A percentile compares a stretch with the other conserved stretches of the same genome.
Conservation (phyloP, 768 basidiomycete genomes). For the Hericium coralloides region DNA sequence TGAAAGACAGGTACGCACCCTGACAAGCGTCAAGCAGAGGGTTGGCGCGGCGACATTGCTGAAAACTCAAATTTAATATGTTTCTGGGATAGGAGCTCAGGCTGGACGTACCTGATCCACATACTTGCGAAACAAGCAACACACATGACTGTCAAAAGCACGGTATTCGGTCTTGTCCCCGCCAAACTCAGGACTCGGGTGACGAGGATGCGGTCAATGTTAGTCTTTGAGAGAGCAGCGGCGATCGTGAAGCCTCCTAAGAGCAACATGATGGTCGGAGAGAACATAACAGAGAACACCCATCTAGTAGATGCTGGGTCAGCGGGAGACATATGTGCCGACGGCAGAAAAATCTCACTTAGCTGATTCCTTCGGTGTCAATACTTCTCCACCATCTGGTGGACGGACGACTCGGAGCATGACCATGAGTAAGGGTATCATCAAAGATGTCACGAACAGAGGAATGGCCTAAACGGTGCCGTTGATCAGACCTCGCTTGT, state of each 20-base stretch:
- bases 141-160: slow-evolving; percentile 89
- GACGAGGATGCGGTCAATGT: slow-evolving; percentile 87
- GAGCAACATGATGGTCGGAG: slow-evolving; percentile 96
- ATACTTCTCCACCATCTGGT: slow-evolving; percentile 37
- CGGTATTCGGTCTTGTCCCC: slow-evolving; percentile 77
- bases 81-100: neutral
- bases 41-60: slow-evolving; percentile 98
- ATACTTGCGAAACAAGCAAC: slow-evolving; percentile 98
- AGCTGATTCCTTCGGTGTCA: slow-evolving; percentile 65
- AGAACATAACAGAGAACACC: slow-evolving; percentile 94
- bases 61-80: neutral
- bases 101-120: slow-evolving; percentile 78
- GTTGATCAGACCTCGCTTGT: too few species aligned
- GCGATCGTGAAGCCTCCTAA: slow-evolving; percentile 98
- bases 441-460: slow-evolving; percentile 91
- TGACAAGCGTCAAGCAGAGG: slow-evolving; percentile 91
- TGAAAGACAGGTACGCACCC: slow-evolving; percentile 32
- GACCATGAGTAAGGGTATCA: slow-evolving; percentile 85
- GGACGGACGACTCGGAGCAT: slow-evolving; percentile 70
- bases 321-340: neutral
- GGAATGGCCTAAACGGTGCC: slow-evolving; percentile 71
- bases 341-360: slow-evolving; percentile 40
- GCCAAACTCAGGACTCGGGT: slow-evolving; percentile 87
- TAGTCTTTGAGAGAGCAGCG: slow-evolving; percentile 90
- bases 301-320: slow-evolving; percentile 38